These are phyloP conservation scores for Cryptococcus floricola DNA, from an alignment of 1,284 basidiomycete species.

Conservation along the genomic window DNA sequence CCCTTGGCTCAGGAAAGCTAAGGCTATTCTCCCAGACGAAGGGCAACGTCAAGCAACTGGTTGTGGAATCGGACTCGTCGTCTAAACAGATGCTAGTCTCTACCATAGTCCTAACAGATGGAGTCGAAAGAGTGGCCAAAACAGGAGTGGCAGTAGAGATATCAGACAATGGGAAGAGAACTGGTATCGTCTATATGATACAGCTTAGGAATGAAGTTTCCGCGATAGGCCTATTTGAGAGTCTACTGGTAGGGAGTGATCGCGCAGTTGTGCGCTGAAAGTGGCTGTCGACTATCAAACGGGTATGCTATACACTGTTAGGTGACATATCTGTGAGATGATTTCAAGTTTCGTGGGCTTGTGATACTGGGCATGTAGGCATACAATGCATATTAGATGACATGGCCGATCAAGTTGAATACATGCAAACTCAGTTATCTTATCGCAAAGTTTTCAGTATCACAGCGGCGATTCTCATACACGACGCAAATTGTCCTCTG, in stretches of 20 bases:
- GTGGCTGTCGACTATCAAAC: too few relatives aligned
- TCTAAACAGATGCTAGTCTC: conserved; percentile 74
- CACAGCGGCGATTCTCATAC: too few relatives aligned
- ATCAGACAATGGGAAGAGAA: conserved; percentile 80
- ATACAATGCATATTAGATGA: too few relatives aligned
- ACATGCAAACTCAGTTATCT: too few relatives aligned
- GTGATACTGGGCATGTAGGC: too few relatives aligned
- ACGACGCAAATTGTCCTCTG: too few relatives aligned
- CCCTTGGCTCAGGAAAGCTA: conserved; percentile 79
- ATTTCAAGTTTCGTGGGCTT: too few relatives aligned
- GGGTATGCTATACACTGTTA: too few relatives aligned
- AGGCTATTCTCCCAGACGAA: conserved; percentile 79
- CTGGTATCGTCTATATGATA: conserved; percentile 98
- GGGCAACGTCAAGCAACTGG: conserved; percentile 89
- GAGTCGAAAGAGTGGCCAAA: conserved; percentile 95
- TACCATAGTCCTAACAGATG: conserved; percentile 91
- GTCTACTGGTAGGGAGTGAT: conserved; percentile 82
- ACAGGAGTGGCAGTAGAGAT: conserved; percentile 96
- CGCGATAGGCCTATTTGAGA: conserved; percentile 79
- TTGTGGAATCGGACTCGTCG: conserved; percentile 82
- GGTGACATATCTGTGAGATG: too few relatives aligned
- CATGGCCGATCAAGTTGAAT: too few relatives aligned
- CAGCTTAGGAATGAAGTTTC: conserved; percentile 84
- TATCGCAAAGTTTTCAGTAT: too few relatives aligned
- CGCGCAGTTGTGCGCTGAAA: conserved; percentile 47